A percentile compares a stretch with the other conserved stretches of the same genome.
Evolutionary conservation across 202 grass and related monocot genomes (phyloP).

Genomic region (Musa balbisiana): DNA sequence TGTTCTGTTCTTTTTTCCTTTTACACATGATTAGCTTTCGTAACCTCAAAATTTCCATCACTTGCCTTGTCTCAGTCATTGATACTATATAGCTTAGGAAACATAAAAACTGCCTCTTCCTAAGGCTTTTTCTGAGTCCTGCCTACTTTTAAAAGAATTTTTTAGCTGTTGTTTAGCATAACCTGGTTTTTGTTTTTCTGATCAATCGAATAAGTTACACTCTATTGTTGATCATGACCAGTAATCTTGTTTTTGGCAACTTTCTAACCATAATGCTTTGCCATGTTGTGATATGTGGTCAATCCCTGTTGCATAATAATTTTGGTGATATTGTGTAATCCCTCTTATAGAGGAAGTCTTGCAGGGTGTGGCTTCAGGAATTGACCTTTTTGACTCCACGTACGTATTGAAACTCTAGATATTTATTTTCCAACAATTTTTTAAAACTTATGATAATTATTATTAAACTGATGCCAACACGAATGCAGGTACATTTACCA

Average conservation of each 20-base stretch:
- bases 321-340: slow-evolving; percentile 12
- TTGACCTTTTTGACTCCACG: slow-evolving; percentile 94
- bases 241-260: background rate
- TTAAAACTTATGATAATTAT: background rate
- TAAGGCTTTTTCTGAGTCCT: too few species aligned
- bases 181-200: background rate
- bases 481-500: slow-evolving; percentile 75
- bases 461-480: too few species aligned
- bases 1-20: too few species aligned
- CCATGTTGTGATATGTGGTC: background rate
- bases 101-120: too few species aligned
- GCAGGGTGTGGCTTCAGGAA: slow-evolving; percentile 77
- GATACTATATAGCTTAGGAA: too few species aligned
- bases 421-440: background rate
- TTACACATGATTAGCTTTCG: too few species aligned
- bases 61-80: too few species aligned
- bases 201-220: background rate
- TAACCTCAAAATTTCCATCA: too few species aligned
- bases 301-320: background rate
- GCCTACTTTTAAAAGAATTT: background rate
- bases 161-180: background rate
- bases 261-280: background rate
- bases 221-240: background rate
- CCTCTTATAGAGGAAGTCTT: slow-evolving; percentile 75
- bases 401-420: slow-evolving; percentile 28